Base-by-base conservation (phyloP, 176 grass and related monocot genomes). In the Olyra latifolia region DNA sequence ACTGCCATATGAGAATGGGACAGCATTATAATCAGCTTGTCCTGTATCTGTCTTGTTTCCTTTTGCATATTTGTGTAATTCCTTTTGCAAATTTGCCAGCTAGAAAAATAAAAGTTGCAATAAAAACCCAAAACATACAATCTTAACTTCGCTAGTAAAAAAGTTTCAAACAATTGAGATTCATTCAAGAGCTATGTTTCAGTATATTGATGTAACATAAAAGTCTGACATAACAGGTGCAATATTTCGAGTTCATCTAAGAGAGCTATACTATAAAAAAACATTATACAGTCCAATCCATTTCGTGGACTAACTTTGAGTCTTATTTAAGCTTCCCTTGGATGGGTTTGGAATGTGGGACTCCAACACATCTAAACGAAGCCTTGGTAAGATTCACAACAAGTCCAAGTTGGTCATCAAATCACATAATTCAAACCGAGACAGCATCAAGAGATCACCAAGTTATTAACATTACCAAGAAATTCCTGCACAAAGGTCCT, bases 1-100 rank as follows among this genome's bases (percentile, higher is more conserved):
- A 72, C 38, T 87, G 59, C 88, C 88, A 69, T 95, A 98, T 40
- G 88, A 95, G 78, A 95, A 98, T 60, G 83, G 55, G 61, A 98
- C 84, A 42, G 90, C 54, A 69, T 86, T 82, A 93, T 82, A 98
- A 78, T 42, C 66, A 80, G 66, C 20, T 27, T 81, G 75, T 17
- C 57, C 27, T 35, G 74, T 79, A 66, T 84, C 68, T 71, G 60
- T 74, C 15, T 4, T 76, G 40, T 57, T 88, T 66, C 78, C 92
- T 91, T 16, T 49, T 56, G 24, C 25, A 55, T 15, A 60, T 1
- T 9, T 14, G 29, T 23, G 6, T 53, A 69, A 83, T 6, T 44
- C 12, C 23, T n/a, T 24, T 60, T 47, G 14, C 27, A 72, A 42
- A 45, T 77, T 71, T 60, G 6, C 22, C 42, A 63, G 64, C 52